A percentile compares a stretch with the other conserved stretches of the same genome.
These are phyloP conservation scores for Camellia lanceoleosa DNA, from an alignment of 148 eudicot species.

Conservation along the genomic window DNA sequence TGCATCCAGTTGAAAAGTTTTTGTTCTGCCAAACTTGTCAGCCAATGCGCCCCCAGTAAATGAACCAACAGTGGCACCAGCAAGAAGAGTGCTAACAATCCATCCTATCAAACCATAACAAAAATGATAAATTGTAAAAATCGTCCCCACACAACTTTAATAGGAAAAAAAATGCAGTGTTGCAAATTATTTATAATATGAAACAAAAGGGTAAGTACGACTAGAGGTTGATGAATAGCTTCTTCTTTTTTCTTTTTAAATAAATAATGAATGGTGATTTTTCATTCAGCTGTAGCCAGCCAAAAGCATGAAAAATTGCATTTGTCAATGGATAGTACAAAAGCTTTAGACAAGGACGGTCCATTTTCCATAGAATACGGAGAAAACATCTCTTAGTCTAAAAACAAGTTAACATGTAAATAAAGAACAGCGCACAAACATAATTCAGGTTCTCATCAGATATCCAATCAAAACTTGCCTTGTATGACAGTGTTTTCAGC, in stretches of 20 bases:
- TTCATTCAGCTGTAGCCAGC: not conserved
- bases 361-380: not conserved
- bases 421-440: constrained; percentile 3
- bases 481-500: constrained; percentile 77
- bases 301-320: not conserved
- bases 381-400: not conserved
- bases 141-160: not conserved
- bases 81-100: constrained; percentile 95
- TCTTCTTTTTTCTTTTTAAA: too few species aligned
- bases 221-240: not conserved
- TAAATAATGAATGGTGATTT: not conserved
- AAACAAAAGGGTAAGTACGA: not conserved
- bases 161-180: not conserved
- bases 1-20: constrained; percentile 79
- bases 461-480: constrained; percentile 54
- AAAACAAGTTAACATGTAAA: not conserved
- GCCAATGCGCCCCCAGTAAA: constrained; percentile 97
- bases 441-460: not conserved
- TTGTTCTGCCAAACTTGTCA: constrained; percentile 89
- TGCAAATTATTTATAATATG: not conserved
- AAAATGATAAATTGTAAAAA: not conserved
- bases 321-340: not conserved
- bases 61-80: constrained; percentile 97
- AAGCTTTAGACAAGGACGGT: not conserved
- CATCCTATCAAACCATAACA: constrained; percentile 54